Evolutionary conservation across 768 basidiomycete species (phyloP), one percentile per base, ranked within the genome.

Genomic region (Chalciporus sphaerocephalus): DNA sequence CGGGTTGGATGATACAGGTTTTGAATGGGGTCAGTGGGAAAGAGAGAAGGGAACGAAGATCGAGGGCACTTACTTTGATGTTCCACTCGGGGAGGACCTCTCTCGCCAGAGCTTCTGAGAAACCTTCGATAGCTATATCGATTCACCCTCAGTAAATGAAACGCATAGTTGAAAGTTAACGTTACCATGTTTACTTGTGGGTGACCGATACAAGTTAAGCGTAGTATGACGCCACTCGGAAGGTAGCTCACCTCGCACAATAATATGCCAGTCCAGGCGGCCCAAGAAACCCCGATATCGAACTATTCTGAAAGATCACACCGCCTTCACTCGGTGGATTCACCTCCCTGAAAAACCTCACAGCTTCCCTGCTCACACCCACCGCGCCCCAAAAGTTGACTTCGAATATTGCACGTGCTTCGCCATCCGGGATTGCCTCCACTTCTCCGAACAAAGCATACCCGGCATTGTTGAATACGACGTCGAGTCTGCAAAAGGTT

Each of bases 401-500:
- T 30, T 72, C 68, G 40, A 73, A 69, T 47, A 66, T 13, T 4
- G 50, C 44, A 4, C 68, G 57, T 4, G 68, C 69, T 1, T 58
- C 55, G 0, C 50, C 53, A 5, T 65, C 62, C 2, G 64, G 50
- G 11, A 59, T 62, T 16, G 52, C 60, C 52, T 74, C 73, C 20
- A 66, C 53, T 35, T 72, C 68, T 6, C 58, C 59, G 1, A 65
- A 22, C 7, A 66, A 33, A 0, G 37, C 53, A 21, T 54, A 60
- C 28, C 51, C 60, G 44, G 74, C 73, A 50, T 75, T 76, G 57
- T 67, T 72, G 56, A 69, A 68, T 4, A 75, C 72, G 38, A 74
- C 68, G 46, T 74, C 74, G 21, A 74, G 56, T 12, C 68, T 49
- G 2, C 69, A 69, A 54, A 74, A 74, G 6, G 49, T 48, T 10